Base-by-base conservation (phyloP, 768 basidiomycete species). In the Strobilomyces dryophilus region DNA sequence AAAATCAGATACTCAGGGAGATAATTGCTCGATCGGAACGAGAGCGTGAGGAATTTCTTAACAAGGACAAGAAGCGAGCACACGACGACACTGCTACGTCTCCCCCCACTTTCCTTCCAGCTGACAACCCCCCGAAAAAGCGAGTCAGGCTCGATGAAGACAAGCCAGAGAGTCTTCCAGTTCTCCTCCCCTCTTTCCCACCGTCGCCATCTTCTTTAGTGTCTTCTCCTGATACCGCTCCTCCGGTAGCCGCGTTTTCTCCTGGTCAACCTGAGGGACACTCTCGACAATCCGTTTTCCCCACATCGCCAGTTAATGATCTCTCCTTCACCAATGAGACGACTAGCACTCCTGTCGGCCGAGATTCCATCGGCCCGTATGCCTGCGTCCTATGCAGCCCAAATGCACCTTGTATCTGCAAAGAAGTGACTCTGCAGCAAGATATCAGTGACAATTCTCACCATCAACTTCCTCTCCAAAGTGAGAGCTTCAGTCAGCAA, bases 331-430 rank as follows among this genome's bases (percentile, higher is more conserved):
- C 76, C 61, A 49, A 49, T 12, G 59, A 36, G 66, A 74, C 50
- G 49, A 56, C 27, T 59, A 60, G 70, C 14, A 55, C 69, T 35
- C 68, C 74, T 52, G 74, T 74, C 3, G 44, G 60, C 5, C 72
- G 69, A 51, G 26, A 58, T 70, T 7, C 57, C 67, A 21, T 60
- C 61, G 60, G 68, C 63, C 54, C 69, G 71, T 56, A 62, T 68
- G 31, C 62, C 64, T 94, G 92, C 65, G 86, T 89, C 3, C 82
- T 92, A 68, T 94, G 92, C 66, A 79, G 72, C 53, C 81, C 83
- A 41, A 77, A 77, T 53, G 79, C 79, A 15, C 79, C 83, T 37
- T 95, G 92, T 63, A 79, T 93, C 40, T 95, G 92, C 68, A 80
- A 82, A 50, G 87, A 89, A 65, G 73, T 86, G 41, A 77, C 78